Conservation (phyloP, 495 filamentous ascomycete genomes). For the Neurospora sp. region DNA sequence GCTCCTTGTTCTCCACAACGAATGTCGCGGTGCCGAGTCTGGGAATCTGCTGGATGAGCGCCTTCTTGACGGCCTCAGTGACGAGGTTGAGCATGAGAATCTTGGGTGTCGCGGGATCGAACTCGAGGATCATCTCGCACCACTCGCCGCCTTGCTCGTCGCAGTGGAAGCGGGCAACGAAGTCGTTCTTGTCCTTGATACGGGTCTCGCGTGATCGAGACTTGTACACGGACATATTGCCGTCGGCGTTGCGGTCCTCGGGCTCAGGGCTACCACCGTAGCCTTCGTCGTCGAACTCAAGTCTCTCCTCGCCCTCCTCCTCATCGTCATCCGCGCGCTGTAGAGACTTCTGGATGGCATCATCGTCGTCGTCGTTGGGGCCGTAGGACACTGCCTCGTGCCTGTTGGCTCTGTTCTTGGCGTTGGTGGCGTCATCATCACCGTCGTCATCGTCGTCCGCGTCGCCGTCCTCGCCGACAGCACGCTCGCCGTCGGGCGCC, state of each 20-base stretch:
- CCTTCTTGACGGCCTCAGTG: conserved; percentile 60
- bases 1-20: conserved; percentile 50
- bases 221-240: conserved; percentile 22
- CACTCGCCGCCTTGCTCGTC: conserved; percentile 62
- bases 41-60: conserved; percentile 80
- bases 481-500: conserved; percentile 25
- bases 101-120: conserved; percentile 72
- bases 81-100: conserved; percentile 85
- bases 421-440: conserved; percentile 77
- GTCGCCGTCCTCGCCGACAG: conserved; percentile 42
- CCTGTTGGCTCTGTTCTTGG: conserved; percentile 63
- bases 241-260: conserved; percentile 33
- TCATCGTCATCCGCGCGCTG: conserved; percentile 44
- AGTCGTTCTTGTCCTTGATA: conserved; percentile 51
- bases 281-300: conserved; percentile 45
- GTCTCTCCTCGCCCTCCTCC: conserved; percentile 36
- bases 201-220: conserved; percentile 50
- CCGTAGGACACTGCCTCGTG: conserved; percentile 79
- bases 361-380: conserved; percentile 84
- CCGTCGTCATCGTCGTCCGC: conserved; percentile 69
- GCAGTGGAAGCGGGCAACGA: conserved; percentile 69
- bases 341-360: conserved; percentile 52
- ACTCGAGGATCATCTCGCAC: conserved; percentile 77
- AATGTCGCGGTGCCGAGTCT: conserved; percentile 62
- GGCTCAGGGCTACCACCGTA: conserved; percentile 41